Percentiles rank a stretch among this genome's conserved stretches.
Evolutionary conservation across 108 stramenopile genomes (phyloP).

Genomic region (Skeletonema potamos): DNA sequence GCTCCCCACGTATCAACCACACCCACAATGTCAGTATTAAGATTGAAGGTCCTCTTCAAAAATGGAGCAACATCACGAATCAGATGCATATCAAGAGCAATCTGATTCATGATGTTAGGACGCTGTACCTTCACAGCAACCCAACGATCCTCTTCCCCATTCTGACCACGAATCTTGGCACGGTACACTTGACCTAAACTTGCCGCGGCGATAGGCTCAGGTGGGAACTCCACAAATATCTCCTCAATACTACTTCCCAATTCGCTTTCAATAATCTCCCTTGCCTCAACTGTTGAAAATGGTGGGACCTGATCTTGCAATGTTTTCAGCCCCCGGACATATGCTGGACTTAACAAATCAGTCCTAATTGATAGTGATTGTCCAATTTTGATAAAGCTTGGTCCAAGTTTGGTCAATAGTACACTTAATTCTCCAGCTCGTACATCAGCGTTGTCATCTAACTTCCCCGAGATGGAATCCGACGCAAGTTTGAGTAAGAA

Average conservation of each 20-base stretch:
- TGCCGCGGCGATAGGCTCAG: constrained; percentile 90
- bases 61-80: constrained; percentile 78
- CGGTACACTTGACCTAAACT: constrained; percentile 93
- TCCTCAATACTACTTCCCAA: constrained; percentile 68
- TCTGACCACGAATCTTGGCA: constrained; percentile 50
- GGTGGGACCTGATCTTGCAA: constrained; percentile 92
- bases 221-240: constrained; percentile 63
- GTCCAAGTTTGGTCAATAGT: constrained; percentile 73
- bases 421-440: constrained; percentile 69
- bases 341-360: constrained; percentile 85
- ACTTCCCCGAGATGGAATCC: constrained; percentile 38
- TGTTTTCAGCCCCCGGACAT: constrained; percentile 73
- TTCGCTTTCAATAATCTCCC: constrained; percentile 84
- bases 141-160: constrained; percentile 16
- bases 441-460: constrained; percentile 54
- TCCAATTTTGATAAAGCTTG: constrained; percentile 92
- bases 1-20: constrained; percentile 91
- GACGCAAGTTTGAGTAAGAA: constrained; percentile 43
- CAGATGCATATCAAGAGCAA: constrained; percentile 96
- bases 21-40: constrained; percentile 84
- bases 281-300: constrained; percentile 74
- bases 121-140: constrained; percentile 98
- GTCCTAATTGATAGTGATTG: constrained; percentile 94
- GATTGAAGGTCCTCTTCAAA: constrained; percentile 58
- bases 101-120: constrained; percentile 89